These are phyloP conservation scores for Dothistroma pini DNA, from an alignment of 2,329 filamentous ascomycete species.

Conservation along the genomic window DNA sequence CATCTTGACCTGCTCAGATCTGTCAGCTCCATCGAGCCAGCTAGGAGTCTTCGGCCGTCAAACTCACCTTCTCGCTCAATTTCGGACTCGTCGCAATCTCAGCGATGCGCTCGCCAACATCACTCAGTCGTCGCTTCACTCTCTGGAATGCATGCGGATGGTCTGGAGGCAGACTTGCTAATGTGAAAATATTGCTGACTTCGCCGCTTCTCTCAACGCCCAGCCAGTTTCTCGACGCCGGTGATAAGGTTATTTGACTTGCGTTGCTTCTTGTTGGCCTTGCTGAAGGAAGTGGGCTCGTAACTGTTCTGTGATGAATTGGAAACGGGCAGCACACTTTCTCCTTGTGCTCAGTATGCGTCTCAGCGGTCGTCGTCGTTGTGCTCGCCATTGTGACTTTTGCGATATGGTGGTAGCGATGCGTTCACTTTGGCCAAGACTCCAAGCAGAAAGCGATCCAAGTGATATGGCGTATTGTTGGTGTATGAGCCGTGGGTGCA, in stretches of 20 bases:
- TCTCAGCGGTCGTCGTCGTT: background rate
- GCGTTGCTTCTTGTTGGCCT: background rate
- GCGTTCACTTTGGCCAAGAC: background rate
- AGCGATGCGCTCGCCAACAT: constrained; percentile 12
- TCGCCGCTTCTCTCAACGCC: background rate
- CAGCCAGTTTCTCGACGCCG: background rate
- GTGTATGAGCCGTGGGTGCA: background rate
- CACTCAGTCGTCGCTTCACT: constrained; percentile 11
- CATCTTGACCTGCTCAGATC: background rate
- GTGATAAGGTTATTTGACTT: background rate
- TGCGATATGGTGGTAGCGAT: background rate
- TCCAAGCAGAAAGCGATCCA: background rate
- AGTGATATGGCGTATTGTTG: background rate
- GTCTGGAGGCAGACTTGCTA: constrained; percentile 30
- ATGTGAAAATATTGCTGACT: constrained; percentile 22
- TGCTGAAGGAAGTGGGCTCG: background rate
- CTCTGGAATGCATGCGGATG: constrained; percentile 30
- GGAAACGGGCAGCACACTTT: background rate
- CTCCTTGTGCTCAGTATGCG: background rate
- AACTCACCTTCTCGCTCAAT: constrained; percentile 24
- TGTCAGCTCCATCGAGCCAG: background rate
- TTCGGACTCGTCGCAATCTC: constrained; percentile 28
- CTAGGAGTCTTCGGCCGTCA: background rate
- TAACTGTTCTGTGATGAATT: background rate
- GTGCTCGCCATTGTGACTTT: background rate